Base-by-base conservation (phyloP, 2,329 filamentous ascomycete genomes). In the Scytalidium lignicola region DNA sequence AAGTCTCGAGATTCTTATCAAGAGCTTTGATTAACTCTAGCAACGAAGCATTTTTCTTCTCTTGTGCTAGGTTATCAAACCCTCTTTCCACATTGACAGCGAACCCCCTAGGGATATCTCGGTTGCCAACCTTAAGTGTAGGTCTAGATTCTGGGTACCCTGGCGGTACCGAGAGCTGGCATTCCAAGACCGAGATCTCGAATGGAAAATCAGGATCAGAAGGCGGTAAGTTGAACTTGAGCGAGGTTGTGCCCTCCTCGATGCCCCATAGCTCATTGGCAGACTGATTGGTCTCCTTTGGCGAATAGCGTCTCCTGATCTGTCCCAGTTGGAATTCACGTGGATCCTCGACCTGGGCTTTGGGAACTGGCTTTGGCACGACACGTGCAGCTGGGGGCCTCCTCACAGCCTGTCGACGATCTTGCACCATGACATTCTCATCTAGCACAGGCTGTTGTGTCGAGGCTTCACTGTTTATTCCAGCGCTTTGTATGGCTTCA, bases 151-250 rank as follows among this genome's bases (percentile, higher is more conserved):
- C 67, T 17, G 87, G 88, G 65, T 88, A 92, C 17, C 67, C 67
- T 9, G 62, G 63, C 1, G 88, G 88, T 18, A 93, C 74, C 45
- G 72, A 75, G 32, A 93, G 69, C 41, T 80, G 73, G 63, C 86
- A 91, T 39, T 86, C 75, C 26, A 93, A 71, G 37, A 77, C 72
- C 21, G 82, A 76, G 61, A 92, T 72, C 53, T 90, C 86, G 65
- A 88, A 92, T 1, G 88, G 86, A 59, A 93, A 92, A 61, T 93
- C 88, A 0, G 88, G 88, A 62, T 93, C 88, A 5, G 88, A 90
- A 4, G 88, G 88, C 12, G 69, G 70, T 53, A 93, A 69, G 46
- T 74, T 79, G 65, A 92, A 88, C 9, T 72, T 68, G 37, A 91
- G 67, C 15, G 78, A 74, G 0, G 79, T 80, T 42, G 48, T 44